A percentile compares a stretch with the other conserved stretches of the same genome.
These are phyloP conservation scores for Podosphaera aphanis DNA, from an alignment of 2,329 filamentous ascomycete species.

Conservation along the genomic window DNA sequence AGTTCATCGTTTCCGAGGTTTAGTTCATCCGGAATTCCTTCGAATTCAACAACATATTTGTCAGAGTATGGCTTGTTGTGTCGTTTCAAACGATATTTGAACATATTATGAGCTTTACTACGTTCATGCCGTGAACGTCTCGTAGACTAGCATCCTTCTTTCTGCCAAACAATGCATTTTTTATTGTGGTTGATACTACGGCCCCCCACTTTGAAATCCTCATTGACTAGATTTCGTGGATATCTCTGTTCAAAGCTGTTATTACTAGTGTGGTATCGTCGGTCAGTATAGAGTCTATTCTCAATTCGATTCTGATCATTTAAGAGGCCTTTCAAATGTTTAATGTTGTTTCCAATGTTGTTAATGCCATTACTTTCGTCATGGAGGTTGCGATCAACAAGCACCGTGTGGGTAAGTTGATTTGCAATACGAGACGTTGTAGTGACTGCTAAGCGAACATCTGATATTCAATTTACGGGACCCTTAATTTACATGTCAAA, in stretches of 20 bases:
- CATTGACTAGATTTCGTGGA: not conserved
- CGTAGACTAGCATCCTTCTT: not conserved
- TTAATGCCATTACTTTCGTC: not conserved
- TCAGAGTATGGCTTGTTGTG: not conserved
- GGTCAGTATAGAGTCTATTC: not conserved
- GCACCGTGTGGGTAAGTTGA: not conserved
- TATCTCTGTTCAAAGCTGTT: not conserved
- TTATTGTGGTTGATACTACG: not conserved
- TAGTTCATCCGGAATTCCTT: not conserved
- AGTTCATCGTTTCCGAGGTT: not conserved
- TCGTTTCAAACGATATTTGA: not conserved
- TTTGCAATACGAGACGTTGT: not conserved
- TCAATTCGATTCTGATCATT: not conserved
- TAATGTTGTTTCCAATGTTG: not conserved
- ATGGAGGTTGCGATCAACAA: not conserved
- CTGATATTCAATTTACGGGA: no score
- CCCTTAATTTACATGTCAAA: no score
- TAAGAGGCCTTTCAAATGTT: not conserved
- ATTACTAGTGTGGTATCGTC: not conserved
- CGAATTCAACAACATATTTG: not conserved
- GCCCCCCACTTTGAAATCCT: not conserved
- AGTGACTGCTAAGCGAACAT: not conserved
- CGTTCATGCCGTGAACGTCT: not conserved
- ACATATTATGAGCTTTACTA: not conserved
- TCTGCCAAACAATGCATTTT: slow-evolving; percentile 1